Conservation (phyloP, 2,329 filamentous ascomycete genomes). For the Trichophyton schoenleinii region DNA sequence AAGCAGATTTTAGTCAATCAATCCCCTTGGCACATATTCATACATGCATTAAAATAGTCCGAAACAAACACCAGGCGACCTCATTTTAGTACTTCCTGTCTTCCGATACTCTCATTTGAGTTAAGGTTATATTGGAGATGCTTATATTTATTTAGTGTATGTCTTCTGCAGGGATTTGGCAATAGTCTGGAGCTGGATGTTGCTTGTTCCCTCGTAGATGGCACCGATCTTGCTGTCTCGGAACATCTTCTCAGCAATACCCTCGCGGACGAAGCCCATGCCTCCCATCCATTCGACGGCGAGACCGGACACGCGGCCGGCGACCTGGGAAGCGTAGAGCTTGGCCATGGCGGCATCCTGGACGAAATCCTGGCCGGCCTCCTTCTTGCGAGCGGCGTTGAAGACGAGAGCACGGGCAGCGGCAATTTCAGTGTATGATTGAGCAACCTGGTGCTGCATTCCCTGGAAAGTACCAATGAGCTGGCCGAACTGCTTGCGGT, state of each 20-base stretch:
- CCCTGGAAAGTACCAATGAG: slow-evolving; percentile 94
- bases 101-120: background rate
- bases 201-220: slow-evolving; percentile 76
- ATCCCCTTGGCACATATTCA: slow-evolving; percentile 5
- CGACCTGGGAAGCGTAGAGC: slow-evolving; percentile 85
- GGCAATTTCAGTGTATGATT: slow-evolving; percentile 85
- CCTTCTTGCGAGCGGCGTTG: slow-evolving; percentile 96
- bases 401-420: slow-evolving; percentile 86
- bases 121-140: background rate
- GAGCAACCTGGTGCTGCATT: slow-evolving; percentile 98
- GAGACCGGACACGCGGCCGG: slow-evolving; percentile 67
- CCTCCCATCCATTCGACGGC: slow-evolving; percentile 99
- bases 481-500: slow-evolving; percentile 90
- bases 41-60: slow-evolving; percentile 2
- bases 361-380: slow-evolving; percentile 90
- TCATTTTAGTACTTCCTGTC: background rate
- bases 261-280: slow-evolving; percentile 96
- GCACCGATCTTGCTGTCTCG: slow-evolving; percentile 96
- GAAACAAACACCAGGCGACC: slow-evolving; percentile 2
- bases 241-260: slow-evolving; percentile 95
- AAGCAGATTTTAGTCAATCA: background rate
- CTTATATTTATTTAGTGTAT: slow-evolving; percentile 43
- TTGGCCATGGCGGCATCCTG: slow-evolving; percentile 97
- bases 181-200: slow-evolving; percentile 59
- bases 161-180: slow-evolving; percentile 57